A percentile compares a stretch with the other conserved stretches of the same genome.
Evolutionary conservation across 306 rosid genomes (phyloP).

Genomic region (Dryas drummondii): DNA sequence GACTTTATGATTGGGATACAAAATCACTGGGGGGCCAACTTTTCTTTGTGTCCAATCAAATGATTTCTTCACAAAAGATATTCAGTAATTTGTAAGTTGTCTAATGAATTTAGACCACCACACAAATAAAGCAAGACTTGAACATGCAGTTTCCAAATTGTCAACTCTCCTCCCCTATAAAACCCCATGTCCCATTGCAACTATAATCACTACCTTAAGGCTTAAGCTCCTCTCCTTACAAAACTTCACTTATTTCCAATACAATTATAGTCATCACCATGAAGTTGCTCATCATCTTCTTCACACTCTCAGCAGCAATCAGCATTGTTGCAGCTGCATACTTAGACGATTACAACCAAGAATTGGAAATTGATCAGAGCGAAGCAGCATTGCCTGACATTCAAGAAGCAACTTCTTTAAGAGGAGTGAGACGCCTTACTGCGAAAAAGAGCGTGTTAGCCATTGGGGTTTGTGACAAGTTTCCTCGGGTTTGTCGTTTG

Average conservation of each 20-base stretch:
- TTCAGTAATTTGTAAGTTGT: slow-evolving; percentile 27
- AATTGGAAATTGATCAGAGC: background rate
- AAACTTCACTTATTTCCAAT: background rate
- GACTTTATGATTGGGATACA: slow-evolving; percentile 4
- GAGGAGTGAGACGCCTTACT: slow-evolving; percentile 19
- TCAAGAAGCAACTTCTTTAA: background rate
- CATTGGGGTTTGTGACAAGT: slow-evolving; percentile 26
- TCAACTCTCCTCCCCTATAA: slow-evolving; percentile 22
- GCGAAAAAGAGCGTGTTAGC: too few species aligned
- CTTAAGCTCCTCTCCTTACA: background rate
- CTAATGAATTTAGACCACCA: slow-evolving; percentile 28
- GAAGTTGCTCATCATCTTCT: slow-evolving; percentile 12
- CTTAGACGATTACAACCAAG: background rate
- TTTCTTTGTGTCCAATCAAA: slow-evolving; percentile 38
- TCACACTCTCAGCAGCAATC: background rate
- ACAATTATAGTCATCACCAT: slow-evolving; percentile 11
- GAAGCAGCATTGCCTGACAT: slow-evolving; percentile 6
- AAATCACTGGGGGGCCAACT: slow-evolving; percentile 16
- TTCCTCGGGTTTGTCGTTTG: slow-evolving; percentile 37
- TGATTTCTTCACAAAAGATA: slow-evolving; percentile 19
- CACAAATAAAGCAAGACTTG: slow-evolving; percentile 29
- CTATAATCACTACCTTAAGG: background rate
- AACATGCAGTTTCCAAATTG: slow-evolving; percentile 17
- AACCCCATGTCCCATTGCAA: slow-evolving; percentile 5
- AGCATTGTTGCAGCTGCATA: slow-evolving; percentile 12